phyloP scores from a whole-genome alignment of 768 basidiomycete genomes.

The Xerocomellus intermedius region DNA sequence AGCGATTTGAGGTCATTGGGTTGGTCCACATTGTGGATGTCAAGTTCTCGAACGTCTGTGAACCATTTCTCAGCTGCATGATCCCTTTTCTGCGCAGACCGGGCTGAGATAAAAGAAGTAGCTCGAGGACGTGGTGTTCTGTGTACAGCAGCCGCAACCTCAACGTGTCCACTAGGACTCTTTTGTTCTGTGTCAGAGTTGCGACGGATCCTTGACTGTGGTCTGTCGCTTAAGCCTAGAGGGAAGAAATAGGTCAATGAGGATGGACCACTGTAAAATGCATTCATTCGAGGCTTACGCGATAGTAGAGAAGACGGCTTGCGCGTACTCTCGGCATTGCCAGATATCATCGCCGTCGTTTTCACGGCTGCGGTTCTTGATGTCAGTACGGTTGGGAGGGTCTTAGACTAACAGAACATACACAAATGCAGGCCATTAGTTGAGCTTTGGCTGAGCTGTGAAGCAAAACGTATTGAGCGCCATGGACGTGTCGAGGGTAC shows the following conservation, averaged over 20 bases:
- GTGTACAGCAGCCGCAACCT: not conserved
- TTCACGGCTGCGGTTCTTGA: not conserved
- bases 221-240: slow-evolving; percentile 20
- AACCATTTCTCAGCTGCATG: slow-evolving; percentile 26
- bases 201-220: slow-evolving; percentile 1
- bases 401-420: not conserved
- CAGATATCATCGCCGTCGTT: not conserved
- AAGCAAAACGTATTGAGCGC: slow-evolving; percentile 9
- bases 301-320: slow-evolving; percentile 15
- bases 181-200: slow-evolving; percentile 1
- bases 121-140: slow-evolving; percentile 1
- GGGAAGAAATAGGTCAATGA: not conserved
- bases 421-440: not conserved
- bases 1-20: not conserved
- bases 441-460: slow-evolving; percentile 1
- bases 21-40: slow-evolving; percentile 8
- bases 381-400: slow-evolving; percentile 4
- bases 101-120: slow-evolving; percentile 22
- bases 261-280: not conserved
- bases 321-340: not conserved
- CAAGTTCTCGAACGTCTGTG: slow-evolving; percentile 18
- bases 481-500: slow-evolving; percentile 2
- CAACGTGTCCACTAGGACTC: not conserved
- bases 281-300: slow-evolving; percentile 18
- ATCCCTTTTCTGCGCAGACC: slow-evolving; percentile 24